phyloP scores from a whole-genome alignment of 352 stramenopile genomes.

The Globisporangium megalacanthum region DNA sequence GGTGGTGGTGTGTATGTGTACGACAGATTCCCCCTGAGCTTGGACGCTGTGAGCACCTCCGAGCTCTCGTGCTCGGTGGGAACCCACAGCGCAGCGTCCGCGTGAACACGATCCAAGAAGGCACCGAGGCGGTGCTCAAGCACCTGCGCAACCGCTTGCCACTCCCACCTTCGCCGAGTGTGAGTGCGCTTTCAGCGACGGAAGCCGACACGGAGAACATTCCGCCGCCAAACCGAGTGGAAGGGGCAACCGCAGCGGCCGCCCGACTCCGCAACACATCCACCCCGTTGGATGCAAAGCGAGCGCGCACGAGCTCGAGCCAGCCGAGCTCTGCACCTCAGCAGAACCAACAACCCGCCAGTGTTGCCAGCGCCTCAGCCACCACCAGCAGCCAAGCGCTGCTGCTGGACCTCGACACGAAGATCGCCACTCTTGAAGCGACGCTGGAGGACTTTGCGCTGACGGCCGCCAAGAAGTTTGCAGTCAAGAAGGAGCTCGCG shows the following conservation, averaged over 20 bases:
- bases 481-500: slow-evolving; percentile 76
- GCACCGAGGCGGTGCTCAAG: slow-evolving; percentile 68
- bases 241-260: slow-evolving; percentile 2
- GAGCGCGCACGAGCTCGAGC: slow-evolving; percentile 20
- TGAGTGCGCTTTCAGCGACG: neutral
- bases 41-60: slow-evolving; percentile 46
- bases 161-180: slow-evolving; percentile 12
- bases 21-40: slow-evolving; percentile 62
- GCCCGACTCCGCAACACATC: neutral
- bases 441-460: slow-evolving; percentile 65
- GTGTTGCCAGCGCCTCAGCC: neutral
- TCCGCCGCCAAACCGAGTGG: slow-evolving; percentile 12
- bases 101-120: slow-evolving; percentile 54
- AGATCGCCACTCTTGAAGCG: slow-evolving; percentile 43
- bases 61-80: slow-evolving; percentile 52
- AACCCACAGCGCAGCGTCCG: slow-evolving; percentile 79
- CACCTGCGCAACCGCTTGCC: slow-evolving; percentile 61
- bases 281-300: slow-evolving; percentile 24
- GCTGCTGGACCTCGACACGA: slow-evolving; percentile 30
- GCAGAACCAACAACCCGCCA: neutral
- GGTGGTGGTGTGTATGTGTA: slow-evolving; percentile 3
- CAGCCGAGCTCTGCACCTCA: slow-evolving; percentile 5
- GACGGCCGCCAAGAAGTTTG: slow-evolving; percentile 60
- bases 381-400: slow-evolving; percentile 15
- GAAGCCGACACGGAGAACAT: slow-evolving; percentile 11